Conservation (phyloP, 306 rosid species). For the Cucurbita argyrosperma region DNA sequence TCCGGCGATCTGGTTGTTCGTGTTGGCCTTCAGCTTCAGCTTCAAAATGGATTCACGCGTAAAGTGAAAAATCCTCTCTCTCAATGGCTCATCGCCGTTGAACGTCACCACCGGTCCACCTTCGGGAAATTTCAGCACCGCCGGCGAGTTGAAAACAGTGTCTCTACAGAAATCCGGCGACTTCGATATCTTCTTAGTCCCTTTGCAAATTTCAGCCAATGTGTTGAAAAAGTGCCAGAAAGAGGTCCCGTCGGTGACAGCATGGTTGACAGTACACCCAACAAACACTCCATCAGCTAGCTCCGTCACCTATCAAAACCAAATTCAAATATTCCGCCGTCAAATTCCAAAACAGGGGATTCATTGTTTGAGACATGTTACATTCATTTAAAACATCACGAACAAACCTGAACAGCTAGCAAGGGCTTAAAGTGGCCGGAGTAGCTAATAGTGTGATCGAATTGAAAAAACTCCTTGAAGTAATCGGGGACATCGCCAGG, state of each 20-base stretch:
- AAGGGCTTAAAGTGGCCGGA: slow-evolving; percentile 7
- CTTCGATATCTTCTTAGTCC: slow-evolving; percentile 1
- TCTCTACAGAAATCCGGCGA: slow-evolving; percentile 8
- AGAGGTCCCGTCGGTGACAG: slow-evolving; percentile 14
- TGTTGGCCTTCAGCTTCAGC: slow-evolving; percentile 7
- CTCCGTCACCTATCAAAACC: neutral
- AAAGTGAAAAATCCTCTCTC: slow-evolving; percentile 13
- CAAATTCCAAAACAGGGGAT: too few relatives aligned
- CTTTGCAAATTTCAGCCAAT: slow-evolving; percentile 11
- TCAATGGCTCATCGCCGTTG: slow-evolving; percentile 9
- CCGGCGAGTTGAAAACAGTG: slow-evolving; percentile 9
- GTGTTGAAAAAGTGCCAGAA: slow-evolving; percentile 16
- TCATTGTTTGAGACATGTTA: too few relatives aligned
- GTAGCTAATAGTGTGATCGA: slow-evolving; percentile 10
- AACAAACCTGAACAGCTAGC: slow-evolving; percentile 4
- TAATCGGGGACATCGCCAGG: neutral
- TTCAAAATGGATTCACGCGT: slow-evolving; percentile 7
- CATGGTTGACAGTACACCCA: slow-evolving; percentile 13
- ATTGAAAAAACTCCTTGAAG: slow-evolving; percentile 8
- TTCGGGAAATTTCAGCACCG: slow-evolving; percentile 1
- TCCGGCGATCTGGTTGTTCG: neutral
- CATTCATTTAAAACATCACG: too few relatives aligned
- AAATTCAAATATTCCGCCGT: too few relatives aligned
- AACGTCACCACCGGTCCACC: slow-evolving; percentile 13
- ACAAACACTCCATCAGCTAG: slow-evolving; percentile 10